phyloP scores from a whole-genome alignment of 2,329 filamentous ascomycete species.

The Exserohilum rostratum region DNA sequence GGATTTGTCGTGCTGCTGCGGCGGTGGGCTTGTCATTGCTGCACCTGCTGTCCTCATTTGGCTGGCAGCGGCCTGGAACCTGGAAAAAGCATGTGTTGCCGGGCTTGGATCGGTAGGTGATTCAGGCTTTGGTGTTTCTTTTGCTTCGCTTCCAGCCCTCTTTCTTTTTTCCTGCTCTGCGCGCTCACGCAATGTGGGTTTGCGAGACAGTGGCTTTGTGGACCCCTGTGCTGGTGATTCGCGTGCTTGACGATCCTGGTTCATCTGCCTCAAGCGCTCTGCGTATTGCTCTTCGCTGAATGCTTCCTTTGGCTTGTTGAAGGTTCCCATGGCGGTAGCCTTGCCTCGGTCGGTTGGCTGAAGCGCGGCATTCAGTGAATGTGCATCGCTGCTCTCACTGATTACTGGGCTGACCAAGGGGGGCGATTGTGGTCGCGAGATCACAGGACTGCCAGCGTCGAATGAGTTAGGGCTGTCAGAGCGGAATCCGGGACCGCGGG shows the following conservation, averaged over 20 bases:
- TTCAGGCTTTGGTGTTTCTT: slow-evolving; percentile 34
- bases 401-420: slow-evolving; percentile 69
- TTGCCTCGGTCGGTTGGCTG: slow-evolving; percentile 80
- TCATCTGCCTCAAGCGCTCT: slow-evolving; percentile 80
- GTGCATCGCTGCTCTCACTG: slow-evolving; percentile 73
- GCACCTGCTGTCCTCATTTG: slow-evolving; percentile 49
- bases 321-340: slow-evolving; percentile 74
- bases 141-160: slow-evolving; percentile 30
- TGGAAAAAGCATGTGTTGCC: slow-evolving; percentile 48
- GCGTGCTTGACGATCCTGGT: slow-evolving; percentile 71
- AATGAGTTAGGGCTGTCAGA: slow-evolving; percentile 55
- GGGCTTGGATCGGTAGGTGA: slow-evolving; percentile 41
- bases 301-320: slow-evolving; percentile 73
- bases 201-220: slow-evolving; percentile 31
- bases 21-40: slow-evolving; percentile 18
- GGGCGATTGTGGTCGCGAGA: slow-evolving; percentile 54
- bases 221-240: slow-evolving; percentile 19
- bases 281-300: slow-evolving; percentile 88
- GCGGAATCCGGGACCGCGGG: slow-evolving; percentile 48
- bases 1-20: slow-evolving; percentile 21
- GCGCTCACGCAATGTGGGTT: slow-evolving; percentile 42
- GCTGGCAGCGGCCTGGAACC: slow-evolving; percentile 54
- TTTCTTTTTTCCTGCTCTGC: slow-evolving; percentile 44
- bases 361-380: slow-evolving; percentile 65
- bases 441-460: slow-evolving; percentile 47